Evolutionary conservation across 164 flowering plant species (phyloP), one percentile per base, ranked within the genome.

Genomic region (Vitis riparia): DNA sequence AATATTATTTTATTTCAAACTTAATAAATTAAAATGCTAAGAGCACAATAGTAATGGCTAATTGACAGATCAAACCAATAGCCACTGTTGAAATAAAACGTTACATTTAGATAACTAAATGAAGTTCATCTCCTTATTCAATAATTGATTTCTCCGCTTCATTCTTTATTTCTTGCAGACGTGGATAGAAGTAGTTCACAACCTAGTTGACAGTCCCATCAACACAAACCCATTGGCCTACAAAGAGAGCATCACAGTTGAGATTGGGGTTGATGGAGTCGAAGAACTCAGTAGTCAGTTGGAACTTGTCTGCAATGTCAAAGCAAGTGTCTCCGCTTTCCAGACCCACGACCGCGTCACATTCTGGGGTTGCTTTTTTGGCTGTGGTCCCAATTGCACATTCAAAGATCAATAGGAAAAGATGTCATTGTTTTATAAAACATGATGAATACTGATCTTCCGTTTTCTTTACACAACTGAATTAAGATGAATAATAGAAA

Each of bases 191-290:
- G 44, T 37, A 6, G 44, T 37, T 23, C 44, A 37, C 2, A 37
- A 37, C 2, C 2, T 37, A 37, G 44, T 37, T 37, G 44, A 2
- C 44, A 37, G 44, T 3, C 27, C 75, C 76, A 16, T 58, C 57
- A 48, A 73, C 55, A 52, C 77, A 76, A 51, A 79, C 11, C 82
- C 86, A 83, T 65, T 79, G 78, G 56, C 83, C 83, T 15, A 78
- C 75, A 13, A 84, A 84, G 68, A 84, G 76, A 1, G 13, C 44
- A 13, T 44, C 44, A 62, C 85, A 79, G 48, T 67, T 70, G 59
- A 81, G 63, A 27, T 78, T 81, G 6, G 87, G 87, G 67, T 81
- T 84, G 56, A 84, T 64, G 23, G 76, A 49, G 11, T 44, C 23
- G 32, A 81, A 84, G 47, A 29, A 17, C 1, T 10, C 27, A 2